Evolutionary conservation across 257 asterid species (phyloP).

Genomic region (Leonotis leonurus): DNA sequence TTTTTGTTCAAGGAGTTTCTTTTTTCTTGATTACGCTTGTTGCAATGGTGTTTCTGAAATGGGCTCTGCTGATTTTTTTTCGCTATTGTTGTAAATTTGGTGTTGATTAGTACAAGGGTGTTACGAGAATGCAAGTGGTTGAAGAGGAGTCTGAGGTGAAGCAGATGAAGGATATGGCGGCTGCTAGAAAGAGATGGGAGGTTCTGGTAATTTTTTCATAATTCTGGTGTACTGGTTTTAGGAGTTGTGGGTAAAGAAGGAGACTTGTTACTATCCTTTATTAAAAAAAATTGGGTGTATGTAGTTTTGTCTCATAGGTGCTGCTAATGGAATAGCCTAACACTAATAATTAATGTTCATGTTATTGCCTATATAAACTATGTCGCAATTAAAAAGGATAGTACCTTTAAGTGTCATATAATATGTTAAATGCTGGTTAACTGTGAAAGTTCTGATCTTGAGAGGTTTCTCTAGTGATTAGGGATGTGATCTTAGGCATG

Average conservation of each 20-base stretch:
- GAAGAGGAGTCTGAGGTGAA: slow-evolving; percentile 85
- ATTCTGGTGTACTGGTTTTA: background rate
- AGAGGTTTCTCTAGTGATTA: background rate
- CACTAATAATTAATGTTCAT: background rate
- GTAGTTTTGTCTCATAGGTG: background rate
- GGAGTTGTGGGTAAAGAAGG: background rate
- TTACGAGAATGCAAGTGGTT: slow-evolving; percentile 62
- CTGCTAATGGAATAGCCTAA: background rate
- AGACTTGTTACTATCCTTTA: background rate
- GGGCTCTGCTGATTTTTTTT: background rate
- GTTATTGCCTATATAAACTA: background rate
- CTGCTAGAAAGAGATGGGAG: slow-evolving; percentile 97
- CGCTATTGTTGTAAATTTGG: slow-evolving; percentile 3
- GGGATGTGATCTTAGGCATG: background rate
- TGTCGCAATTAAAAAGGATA: background rate
- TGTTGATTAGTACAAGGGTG: slow-evolving; percentile 33
- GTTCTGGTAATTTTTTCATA: slow-evolving; percentile 46
- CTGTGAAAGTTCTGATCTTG: background rate
- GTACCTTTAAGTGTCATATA: background rate
- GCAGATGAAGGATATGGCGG: slow-evolving; percentile 96
- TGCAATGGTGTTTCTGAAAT: slow-evolving; percentile 12
- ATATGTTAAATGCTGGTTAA: background rate
- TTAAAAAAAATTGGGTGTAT: background rate
- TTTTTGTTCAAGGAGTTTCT: background rate
- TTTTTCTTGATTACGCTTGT: background rate